These are phyloP conservation scores for Tulasnella sp. DNA, from an alignment of 768 basidiomycete species.

Conservation along the genomic window DNA sequence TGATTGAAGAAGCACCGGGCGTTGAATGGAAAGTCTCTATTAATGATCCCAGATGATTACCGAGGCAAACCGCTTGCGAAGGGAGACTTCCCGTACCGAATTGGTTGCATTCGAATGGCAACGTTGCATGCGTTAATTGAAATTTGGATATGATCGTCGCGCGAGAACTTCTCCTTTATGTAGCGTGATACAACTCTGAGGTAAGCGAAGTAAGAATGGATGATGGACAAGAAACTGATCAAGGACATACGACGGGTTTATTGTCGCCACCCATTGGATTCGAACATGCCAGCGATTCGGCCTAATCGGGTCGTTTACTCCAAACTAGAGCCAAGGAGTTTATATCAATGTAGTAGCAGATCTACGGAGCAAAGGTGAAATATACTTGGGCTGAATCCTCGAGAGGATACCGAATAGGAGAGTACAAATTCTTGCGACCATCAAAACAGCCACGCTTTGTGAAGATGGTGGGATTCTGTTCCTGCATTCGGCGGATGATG, in stretches of 20 bases:
- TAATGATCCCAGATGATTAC: background rate
- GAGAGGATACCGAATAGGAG: background rate
- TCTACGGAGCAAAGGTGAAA: background rate
- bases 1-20: slow-evolving; percentile 68
- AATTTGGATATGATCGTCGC: slow-evolving; percentile 63
- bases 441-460: background rate
- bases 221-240: too few relatives aligned
- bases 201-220: background rate
- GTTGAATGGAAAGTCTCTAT: slow-evolving; percentile 59
- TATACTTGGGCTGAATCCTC: slow-evolving; percentile 44
- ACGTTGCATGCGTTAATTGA: slow-evolving; percentile 55
- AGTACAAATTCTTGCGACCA: slow-evolving; percentile 17
- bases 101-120: slow-evolving; percentile 70
- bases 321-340: slow-evolving; percentile 12
- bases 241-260: too few relatives aligned
- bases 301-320: slow-evolving; percentile 52
- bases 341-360: background rate
- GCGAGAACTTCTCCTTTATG: slow-evolving; percentile 50
- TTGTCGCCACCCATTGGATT: slow-evolving; percentile 39
- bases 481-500: slow-evolving; percentile 4
- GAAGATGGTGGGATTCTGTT: background rate
- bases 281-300: slow-evolving; percentile 48
- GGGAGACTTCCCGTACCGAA: slow-evolving; percentile 38
- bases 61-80: too few relatives aligned
- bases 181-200: slow-evolving; percentile 62